These are phyloP conservation scores for Pisolithus sp. DNA, from an alignment of 768 basidiomycete species.

Conservation along the genomic window DNA sequence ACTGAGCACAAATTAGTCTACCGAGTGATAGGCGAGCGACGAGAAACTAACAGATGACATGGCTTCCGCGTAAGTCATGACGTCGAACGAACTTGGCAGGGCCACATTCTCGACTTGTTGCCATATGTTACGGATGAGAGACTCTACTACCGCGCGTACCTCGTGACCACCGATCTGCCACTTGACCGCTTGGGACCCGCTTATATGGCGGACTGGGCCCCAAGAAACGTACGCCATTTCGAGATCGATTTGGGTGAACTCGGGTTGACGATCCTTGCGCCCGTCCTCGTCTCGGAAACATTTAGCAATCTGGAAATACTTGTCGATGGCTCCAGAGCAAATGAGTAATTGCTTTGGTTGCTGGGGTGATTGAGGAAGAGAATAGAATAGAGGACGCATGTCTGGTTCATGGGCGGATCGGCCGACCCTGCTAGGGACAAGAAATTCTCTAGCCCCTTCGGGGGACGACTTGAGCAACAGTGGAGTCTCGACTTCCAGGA, in stretches of 20 bases:
- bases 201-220: constrained; percentile 33
- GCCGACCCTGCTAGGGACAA: constrained; percentile 70
- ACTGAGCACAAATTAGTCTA: constrained; percentile 41
- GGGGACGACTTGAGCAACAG: constrained; percentile 86
- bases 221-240: constrained; percentile 96
- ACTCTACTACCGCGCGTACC: constrained; percentile 75
- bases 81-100: constrained; percentile 59
- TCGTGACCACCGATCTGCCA: constrained; percentile 88
- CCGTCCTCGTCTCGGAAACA: constrained; percentile 97
- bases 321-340: constrained; percentile 82
- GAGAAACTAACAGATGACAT: constrained; percentile 66
- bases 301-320: constrained; percentile 87
- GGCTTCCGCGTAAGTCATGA: constrained; percentile 88
- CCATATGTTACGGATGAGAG: constrained; percentile 72
- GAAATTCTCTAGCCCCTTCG: constrained; percentile 90
- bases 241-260: constrained; percentile 95
- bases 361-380: constrained; percentile 91
- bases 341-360: constrained; percentile 94
- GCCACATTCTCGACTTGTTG: constrained; percentile 54
- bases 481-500: constrained; percentile 92
- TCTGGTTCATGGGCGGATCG: constrained; percentile 26
- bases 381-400: constrained; percentile 58
- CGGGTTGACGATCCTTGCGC: constrained; percentile 90
- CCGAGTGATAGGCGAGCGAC: constrained; percentile 7
- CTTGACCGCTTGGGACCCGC: constrained; percentile 19